Evolutionary conservation across 805 yeast species (phyloP).

Genomic region (Yamadazyma philogaea): DNA sequence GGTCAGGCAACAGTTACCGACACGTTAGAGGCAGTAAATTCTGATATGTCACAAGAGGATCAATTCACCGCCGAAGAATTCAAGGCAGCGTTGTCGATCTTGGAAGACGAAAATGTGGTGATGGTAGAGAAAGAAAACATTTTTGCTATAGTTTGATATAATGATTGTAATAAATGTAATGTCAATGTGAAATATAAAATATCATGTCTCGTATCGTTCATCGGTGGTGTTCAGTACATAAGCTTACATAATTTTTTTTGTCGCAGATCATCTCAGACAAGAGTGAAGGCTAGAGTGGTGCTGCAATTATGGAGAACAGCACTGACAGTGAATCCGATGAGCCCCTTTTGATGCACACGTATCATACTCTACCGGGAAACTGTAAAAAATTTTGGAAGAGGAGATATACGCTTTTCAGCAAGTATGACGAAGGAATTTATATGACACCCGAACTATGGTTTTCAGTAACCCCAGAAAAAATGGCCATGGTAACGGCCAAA

Average conservation of each 20-base stretch:
- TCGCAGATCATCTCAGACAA: background rate
- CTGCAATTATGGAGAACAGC: background rate
- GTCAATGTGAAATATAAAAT: background rate
- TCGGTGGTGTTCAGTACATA: background rate
- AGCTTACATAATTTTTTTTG: background rate
- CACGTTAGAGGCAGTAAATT: slow-evolving; percentile 32
- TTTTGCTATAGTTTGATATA: slow-evolving; percentile 26
- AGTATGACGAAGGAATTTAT: slow-evolving; percentile 63
- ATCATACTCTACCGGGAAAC: slow-evolving; percentile 36
- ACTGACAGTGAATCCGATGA: slow-evolving; percentile 10
- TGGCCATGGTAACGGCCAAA: slow-evolving; percentile 61
- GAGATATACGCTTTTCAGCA: slow-evolving; percentile 58
- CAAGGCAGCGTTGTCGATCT: slow-evolving; percentile 27
- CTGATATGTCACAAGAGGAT: slow-evolving; percentile 39
- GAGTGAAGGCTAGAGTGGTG: background rate
- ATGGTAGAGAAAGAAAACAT: slow-evolving; percentile 39
- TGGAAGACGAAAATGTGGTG: slow-evolving; percentile 36
- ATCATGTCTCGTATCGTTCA: too few relatives aligned
- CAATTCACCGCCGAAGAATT: slow-evolving; percentile 30
- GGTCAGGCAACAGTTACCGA: slow-evolving; percentile 32
- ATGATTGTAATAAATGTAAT: slow-evolving; percentile 4
- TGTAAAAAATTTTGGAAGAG: slow-evolving; percentile 59
- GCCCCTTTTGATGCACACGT: slow-evolving; percentile 33
- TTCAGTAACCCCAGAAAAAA: slow-evolving; percentile 80
- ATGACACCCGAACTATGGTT: slow-evolving; percentile 78